phyloP scores from a whole-genome alignment of 2,329 filamentous ascomycete species.

The Magnaporthales sp. region DNA sequence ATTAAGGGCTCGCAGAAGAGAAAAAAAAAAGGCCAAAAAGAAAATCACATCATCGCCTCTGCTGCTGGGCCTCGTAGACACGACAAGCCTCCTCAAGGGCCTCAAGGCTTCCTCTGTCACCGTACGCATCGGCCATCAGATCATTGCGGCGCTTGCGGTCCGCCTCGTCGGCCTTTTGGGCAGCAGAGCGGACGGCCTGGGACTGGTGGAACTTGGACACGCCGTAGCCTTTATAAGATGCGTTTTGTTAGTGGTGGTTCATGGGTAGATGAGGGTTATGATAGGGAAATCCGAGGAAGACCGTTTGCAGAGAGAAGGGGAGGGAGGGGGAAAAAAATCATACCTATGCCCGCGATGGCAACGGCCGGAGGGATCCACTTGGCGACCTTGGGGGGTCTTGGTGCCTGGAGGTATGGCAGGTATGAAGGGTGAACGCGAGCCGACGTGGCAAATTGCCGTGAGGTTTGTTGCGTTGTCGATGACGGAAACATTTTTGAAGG shows the following conservation, averaged over 20 bases:
- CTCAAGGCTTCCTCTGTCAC: constrained; percentile 20
- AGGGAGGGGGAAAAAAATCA: not conserved
- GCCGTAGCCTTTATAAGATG: constrained; percentile 14
- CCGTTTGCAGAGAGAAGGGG: too few relatives aligned
- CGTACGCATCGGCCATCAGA: constrained; percentile 21
- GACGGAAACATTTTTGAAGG: not conserved
- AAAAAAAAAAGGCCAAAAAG: not conserved
- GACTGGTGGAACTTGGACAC: constrained; percentile 14
- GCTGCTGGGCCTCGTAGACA: constrained; percentile 19
- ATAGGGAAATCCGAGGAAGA: too few relatives aligned
- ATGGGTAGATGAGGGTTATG: not conserved
- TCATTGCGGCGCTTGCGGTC: constrained; percentile 12
- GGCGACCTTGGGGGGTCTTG: constrained; percentile 8
- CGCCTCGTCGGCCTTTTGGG: constrained; percentile 10
- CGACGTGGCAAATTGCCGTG: constrained; percentile 1
- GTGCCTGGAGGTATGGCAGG: constrained; percentile 20
- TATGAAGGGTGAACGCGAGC: constrained; percentile 19
- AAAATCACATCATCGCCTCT: not conserved
- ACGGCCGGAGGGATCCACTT: constrained; percentile 16
- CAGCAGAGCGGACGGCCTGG: constrained; percentile 7
- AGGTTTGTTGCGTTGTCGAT: not conserved
- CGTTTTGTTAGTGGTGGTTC: not conserved
- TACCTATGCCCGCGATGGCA: constrained; percentile 13
- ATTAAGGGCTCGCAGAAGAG: not conserved
- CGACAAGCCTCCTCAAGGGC: constrained; percentile 20